Evolutionary conservation across 2,329 filamentous ascomycete species (phyloP), one percentile per base, ranked within the genome.

Genomic region (Verticillium tricorpus): DNA sequence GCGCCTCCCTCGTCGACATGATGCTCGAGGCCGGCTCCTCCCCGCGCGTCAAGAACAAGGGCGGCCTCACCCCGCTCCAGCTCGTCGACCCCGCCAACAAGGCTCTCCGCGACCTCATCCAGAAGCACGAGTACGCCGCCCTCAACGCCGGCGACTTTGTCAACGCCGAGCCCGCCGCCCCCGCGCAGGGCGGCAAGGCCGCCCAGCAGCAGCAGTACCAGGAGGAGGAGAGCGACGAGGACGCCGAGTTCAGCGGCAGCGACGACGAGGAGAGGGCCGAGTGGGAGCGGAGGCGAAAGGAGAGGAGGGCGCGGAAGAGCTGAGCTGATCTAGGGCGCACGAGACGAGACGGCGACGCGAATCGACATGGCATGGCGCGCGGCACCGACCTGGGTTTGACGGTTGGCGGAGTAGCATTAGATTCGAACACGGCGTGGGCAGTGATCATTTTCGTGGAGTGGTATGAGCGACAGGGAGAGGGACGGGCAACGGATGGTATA

Each of bases 1-100:
- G 88, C 67, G 79, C 82, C 68, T 82, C 84, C 19, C 82, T 95
- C 60, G 84, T 94, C 67, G 84, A 89, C 68, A 92, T 95, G 82
- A 87, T 96, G 82, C 83, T 94, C 66, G 91, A 95, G 77, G 91
- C 91, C 60, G 92, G 92, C 62, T 82, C 79, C 58, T 82, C 76
- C 75, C 75, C 84, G 61, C 81, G 84, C 64, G 68, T 80, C 69
- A 80, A 79, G 74, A 94, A 94, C 79, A 90, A 89, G 76, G 89
- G 86, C 60, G 88, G 89, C 69, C 82, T 92, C 63, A 91, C 88
- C 58, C 83, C 91, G 32, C 72, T 84, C 60, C 88, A 93, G 75
- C 83, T 94, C 64, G 88, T 89, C 60, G 91, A 94, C 75, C 91
- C 90, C 17, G 72, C 82, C 57, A 92, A 93, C 75, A 71, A 72